A percentile compares a stretch with the other conserved stretches of the same genome.
Conservation (phyloP, 1,284 basidiomycete species). For the Veloporphyrellus conicus region DNA sequence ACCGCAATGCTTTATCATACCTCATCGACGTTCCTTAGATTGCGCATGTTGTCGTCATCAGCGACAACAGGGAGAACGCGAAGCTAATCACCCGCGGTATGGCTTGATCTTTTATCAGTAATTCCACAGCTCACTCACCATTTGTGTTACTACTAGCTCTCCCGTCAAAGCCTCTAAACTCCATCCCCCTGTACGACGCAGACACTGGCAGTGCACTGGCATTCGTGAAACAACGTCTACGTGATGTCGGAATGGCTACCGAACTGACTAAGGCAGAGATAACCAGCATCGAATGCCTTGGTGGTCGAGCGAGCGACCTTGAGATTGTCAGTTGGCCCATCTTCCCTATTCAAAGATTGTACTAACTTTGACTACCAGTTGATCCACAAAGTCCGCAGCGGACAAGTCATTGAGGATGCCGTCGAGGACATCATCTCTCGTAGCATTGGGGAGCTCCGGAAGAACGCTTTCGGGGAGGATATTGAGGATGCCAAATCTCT, state of each 20-base stretch:
- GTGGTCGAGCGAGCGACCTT: slow-evolving; percentile 84
- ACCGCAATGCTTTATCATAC: not conserved
- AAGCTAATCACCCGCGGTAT: slow-evolving; percentile 79
- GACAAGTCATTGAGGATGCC: slow-evolving; percentile 71
- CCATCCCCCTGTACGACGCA: slow-evolving; percentile 80
- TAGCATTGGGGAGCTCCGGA: slow-evolving; percentile 79
- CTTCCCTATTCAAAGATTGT: not conserved
- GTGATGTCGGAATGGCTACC: slow-evolving; percentile 52
- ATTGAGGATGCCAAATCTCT: slow-evolving; percentile 78
- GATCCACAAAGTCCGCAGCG: slow-evolving; percentile 79
- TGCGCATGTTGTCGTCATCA: slow-evolving; percentile 89
- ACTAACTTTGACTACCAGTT: slow-evolving; percentile 45
- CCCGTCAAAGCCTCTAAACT: slow-evolving; percentile 79
- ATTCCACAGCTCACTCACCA: not conserved
- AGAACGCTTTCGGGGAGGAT: slow-evolving; percentile 92
- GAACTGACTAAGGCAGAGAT: slow-evolving; percentile 52
- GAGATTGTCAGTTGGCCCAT: slow-evolving; percentile 56
- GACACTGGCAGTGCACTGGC: slow-evolving; percentile 75
- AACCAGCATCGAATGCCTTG: slow-evolving; percentile 65
- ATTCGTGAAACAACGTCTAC: slow-evolving; percentile 79
- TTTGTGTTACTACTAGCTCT: slow-evolving; percentile 50
- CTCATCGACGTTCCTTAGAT: slow-evolving; percentile 39
- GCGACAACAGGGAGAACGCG: slow-evolving; percentile 84
- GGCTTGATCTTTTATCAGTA: not conserved
- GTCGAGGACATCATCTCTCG: slow-evolving; percentile 85